Conservation (phyloP, 2,329 filamentous ascomycete genomes). For the Teratosphaeria epicoccoides region DNA sequence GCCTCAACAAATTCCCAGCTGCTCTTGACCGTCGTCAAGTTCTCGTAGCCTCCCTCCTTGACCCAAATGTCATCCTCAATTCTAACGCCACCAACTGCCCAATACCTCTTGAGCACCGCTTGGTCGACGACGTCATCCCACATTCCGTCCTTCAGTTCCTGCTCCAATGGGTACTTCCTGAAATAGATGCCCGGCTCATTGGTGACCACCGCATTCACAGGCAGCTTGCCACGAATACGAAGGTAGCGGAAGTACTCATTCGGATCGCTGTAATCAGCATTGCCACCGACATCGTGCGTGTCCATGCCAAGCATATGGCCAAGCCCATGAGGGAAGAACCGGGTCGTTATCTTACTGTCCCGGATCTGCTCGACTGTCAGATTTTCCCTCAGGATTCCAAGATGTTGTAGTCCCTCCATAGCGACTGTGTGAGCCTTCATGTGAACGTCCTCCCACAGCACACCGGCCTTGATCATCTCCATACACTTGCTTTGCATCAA, state of each 20-base stretch:
- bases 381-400: constrained; percentile 54
- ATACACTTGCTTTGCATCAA: constrained; percentile 79
- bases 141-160: constrained; percentile 51
- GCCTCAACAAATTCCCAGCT: constrained; percentile 30
- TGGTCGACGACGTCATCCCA: constrained; percentile 56
- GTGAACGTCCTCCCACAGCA: constrained; percentile 74
- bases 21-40: constrained; percentile 67
- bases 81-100: constrained; percentile 75
- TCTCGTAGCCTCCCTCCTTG: constrained; percentile 67
- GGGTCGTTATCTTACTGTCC: constrained; percentile 34
- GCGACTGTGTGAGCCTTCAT: constrained; percentile 68
- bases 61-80: constrained; percentile 85
- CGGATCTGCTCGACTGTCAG: constrained; percentile 34
- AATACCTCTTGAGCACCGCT: constrained; percentile 56
- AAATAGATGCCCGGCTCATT: constrained; percentile 90
- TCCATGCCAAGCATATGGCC: constrained; percentile 45
- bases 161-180: constrained; percentile 60
- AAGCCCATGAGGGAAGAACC: constrained; percentile 42
- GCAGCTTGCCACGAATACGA: constrained; percentile 48
- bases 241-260: constrained; percentile 84
- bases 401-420: constrained; percentile 62
- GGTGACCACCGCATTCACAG: constrained; percentile 66
- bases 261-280: constrained; percentile 49
- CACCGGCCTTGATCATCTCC: constrained; percentile 58
- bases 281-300: constrained; percentile 41